Percentiles rank a stretch among this genome's conserved stretches.
Conservation (phyloP, 2,329 filamentous ascomycete genomes). For the Penicillium crustosum region DNA sequence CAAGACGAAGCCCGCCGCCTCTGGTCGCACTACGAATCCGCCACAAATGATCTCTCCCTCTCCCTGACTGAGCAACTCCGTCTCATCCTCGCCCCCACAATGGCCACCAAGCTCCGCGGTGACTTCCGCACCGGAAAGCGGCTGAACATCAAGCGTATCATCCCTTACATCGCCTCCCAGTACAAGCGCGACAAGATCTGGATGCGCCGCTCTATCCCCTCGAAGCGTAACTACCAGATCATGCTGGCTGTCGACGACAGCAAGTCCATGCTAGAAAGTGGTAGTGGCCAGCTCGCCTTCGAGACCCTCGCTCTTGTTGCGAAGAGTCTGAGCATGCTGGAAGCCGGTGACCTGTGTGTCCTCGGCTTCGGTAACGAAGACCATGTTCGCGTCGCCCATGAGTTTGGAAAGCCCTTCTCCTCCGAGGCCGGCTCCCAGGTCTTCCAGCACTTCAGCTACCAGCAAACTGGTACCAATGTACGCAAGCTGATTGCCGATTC, state of each 20-base stretch:
- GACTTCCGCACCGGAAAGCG: constrained; percentile 97
- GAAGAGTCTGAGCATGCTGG: constrained; percentile 83
- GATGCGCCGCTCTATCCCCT: constrained; percentile 91
- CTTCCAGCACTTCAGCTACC: constrained; percentile 80
- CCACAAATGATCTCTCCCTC: constrained; percentile 82
- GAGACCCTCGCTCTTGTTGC: constrained; percentile 92
- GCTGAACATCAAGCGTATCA: constrained; percentile 99
- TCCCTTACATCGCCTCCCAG: constrained; percentile 95
- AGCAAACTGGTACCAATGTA: constrained; percentile 84
- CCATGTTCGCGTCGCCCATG: constrained; percentile 78
- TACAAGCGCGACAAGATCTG: constrained; percentile 99
- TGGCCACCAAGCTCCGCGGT: constrained; percentile 92
- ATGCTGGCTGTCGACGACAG: constrained; percentile 96
- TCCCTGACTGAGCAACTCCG: constrained; percentile 91
- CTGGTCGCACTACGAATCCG: constrained; percentile 81
- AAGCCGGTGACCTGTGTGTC: constrained; percentile 89
- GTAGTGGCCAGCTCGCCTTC: constrained; percentile 77
- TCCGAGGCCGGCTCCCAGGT: constrained; percentile 79
- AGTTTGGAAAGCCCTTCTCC: constrained; percentile 78
- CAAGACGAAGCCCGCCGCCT: constrained; percentile 65
- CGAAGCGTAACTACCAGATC: constrained; percentile 94
- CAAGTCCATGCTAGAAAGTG: constrained; percentile 84
- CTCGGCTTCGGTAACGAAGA: constrained; percentile 77
- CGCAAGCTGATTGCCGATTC: constrained; percentile 72
- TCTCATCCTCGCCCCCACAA: constrained; percentile 89